Conservation (phyloP, 2,329 filamentous ascomycete genomes). For the Microascus cirrosus region DNA sequence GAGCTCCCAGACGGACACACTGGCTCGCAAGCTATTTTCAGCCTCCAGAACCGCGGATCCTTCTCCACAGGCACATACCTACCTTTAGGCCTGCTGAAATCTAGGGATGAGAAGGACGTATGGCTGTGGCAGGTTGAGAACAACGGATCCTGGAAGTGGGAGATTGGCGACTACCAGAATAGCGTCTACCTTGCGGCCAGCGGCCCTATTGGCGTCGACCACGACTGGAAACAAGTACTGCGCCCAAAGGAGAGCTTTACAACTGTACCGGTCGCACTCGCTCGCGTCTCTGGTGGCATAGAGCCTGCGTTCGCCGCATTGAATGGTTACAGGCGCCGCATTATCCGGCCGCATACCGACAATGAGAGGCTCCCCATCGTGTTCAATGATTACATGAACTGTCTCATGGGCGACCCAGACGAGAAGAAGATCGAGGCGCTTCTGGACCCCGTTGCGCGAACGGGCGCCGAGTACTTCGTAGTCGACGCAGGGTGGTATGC, state of each 20-base stretch:
- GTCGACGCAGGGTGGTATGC: constrained; percentile 25
- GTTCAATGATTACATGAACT: constrained; percentile 28
- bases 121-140: constrained; percentile 24
- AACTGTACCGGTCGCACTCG: constrained; percentile 14
- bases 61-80: constrained; percentile 18
- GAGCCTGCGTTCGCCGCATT: constrained; percentile 15
- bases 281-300: constrained; percentile 10
- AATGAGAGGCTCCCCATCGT: constrained; percentile 17
- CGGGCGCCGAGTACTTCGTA: constrained; percentile 22
- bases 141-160: constrained; percentile 23
- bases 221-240: constrained; percentile 15
- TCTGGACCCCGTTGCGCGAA: constrained; percentile 15
- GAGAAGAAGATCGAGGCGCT: constrained; percentile 19
- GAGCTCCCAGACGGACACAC: constrained; percentile 10
- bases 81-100: constrained; percentile 17
- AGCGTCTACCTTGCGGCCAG: constrained; percentile 16
- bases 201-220: constrained; percentile 15
- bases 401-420: constrained; percentile 23
- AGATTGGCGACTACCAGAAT: constrained; percentile 21
- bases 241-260: constrained; percentile 13
- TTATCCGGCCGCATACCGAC: constrained; percentile 17
- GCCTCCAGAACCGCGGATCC: constrained; percentile 14
- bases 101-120: constrained; percentile 11
- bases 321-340: constrained; percentile 17
- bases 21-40: constrained; percentile 11